Evolutionary conservation across 208 protist species (phyloP), one percentile per base, ranked within the genome.

Genomic region (Wallacemonas sp.): DNA sequence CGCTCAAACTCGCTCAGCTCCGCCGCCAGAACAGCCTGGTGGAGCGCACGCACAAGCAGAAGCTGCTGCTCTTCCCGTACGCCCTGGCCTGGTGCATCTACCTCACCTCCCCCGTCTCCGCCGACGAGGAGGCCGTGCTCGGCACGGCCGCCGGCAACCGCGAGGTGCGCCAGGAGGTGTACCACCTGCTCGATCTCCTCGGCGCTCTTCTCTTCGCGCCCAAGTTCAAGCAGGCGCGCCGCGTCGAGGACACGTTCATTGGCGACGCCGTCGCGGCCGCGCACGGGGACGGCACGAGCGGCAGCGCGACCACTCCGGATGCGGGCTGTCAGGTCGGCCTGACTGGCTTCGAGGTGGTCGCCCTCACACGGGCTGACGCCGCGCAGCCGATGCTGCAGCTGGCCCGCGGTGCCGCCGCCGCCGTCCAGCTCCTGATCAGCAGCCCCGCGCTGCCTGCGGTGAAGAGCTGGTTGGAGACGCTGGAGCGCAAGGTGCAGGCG

Each of bases 41-140:
- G 20, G 32, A 54, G 29, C 93, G 91, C 74, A 93, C 87, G 29
- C 82, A 87, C 45, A 96, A 96, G 62, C 91, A 94, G 61, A 89
- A 88, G 71, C 71, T 92, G 45, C 67, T 87, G 20, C 77, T 96
- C 39, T 94, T 94, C 49, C 84, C 84, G 0, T 91, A 93, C 61
- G 25, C 92, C 11, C 76, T 93, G 29, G 59, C 79, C 18, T 93
- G 86, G 87, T 84, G 81, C 57, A 59, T 92, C 39, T 72, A 68
- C 50, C 70, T 93, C 18, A 89, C 79, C 2, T 82, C 72, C 11
- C 72, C 79, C 11, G 18, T 70, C 10, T 26, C 61, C n/a, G 31
- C 69, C 1, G 44, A 54, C 7, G 63, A 72, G 10, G 67, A 76
- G 46, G 45, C 46, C n/a, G 54, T 28, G 28, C 28, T 50, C 11